Evolutionary conservation across 192 early-diverging fungal species (phyloP), one percentile per base, ranked within the genome.

Genomic region (Chytriomyces confervae): DNA sequence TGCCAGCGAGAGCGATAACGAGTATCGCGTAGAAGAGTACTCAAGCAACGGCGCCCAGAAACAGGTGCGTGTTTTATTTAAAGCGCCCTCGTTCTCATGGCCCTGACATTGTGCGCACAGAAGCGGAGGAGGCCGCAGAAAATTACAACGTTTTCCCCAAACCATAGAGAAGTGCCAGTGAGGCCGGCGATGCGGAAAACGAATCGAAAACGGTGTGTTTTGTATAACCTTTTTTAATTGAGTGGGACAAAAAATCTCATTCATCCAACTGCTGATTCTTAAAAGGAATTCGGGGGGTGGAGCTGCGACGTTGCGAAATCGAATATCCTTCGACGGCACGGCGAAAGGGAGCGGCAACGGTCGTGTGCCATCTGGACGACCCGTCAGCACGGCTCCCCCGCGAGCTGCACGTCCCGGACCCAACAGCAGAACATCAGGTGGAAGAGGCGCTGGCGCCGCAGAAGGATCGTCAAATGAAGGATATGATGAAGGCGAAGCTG

Each of bases 1-100:
- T 45, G 50, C 45, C 43, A 49, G 60, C 29, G 61, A 62, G 9
- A 61, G 50, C 23, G 72, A 74, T 7, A 45, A 46, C 72, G 11
- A 18, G 66, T 50, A 69, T 49, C 13, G 24, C 11, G 43, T 49
- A 18, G 66, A 69, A 43, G 63, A 65, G 24, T 65, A 65, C 24
- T 29, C 63, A 65, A 29, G 23, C 27, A 29, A 20, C 13, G 63
- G 63, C 0, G 23, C 23, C 11, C 23, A 65, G 63, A 65, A 65
- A 24, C 63, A 20, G 63, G 63, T 65, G 63, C 11, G 29, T 36
- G 0, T 36, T 36, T 36, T 36, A 36, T 36, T 36, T 36, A 36
- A 2, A 36, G 29, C 2, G 29, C 29, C 29, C 29, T 36, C 29
- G 1, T 1, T 36, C 29, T 60, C 16, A 16, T 60, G 57, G 16